These are phyloP conservation scores for Thelephora ganbajun DNA, from an alignment of 768 basidiomycete genomes.

Conservation along the genomic window DNA sequence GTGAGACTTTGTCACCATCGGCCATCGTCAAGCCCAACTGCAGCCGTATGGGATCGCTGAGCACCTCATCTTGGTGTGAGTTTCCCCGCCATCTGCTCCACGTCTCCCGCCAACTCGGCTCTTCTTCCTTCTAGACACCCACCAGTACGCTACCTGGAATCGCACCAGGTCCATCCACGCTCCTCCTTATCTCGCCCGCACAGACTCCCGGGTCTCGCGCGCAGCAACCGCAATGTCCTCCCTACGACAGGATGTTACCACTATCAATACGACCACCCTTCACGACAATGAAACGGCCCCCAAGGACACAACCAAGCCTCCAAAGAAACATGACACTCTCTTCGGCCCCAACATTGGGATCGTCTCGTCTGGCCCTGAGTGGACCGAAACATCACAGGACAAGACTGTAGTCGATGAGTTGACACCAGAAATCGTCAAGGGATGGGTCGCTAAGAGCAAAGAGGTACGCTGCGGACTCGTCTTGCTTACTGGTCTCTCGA, in stretches of 20 bases:
- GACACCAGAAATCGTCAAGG: slow-evolving; percentile 66
- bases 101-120: slow-evolving; percentile 8
- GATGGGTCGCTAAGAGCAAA: slow-evolving; percentile 81
- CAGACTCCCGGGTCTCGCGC: slow-evolving; percentile 33
- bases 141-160: slow-evolving; percentile 44
- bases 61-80: slow-evolving; percentile 25
- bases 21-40: no score
- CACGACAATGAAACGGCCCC: slow-evolving; percentile 6
- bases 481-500: background rate
- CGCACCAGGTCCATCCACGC: slow-evolving; percentile 38
- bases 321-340: slow-evolving; percentile 63
- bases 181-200: slow-evolving; percentile 36
- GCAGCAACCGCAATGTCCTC: slow-evolving; percentile 37
- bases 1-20: no score
- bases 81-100: background rate
- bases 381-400: slow-evolving; percentile 48
- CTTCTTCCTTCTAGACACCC: slow-evolving; percentile 21
- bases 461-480: slow-evolving; percentile 37
- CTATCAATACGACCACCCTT: slow-evolving; percentile 20
- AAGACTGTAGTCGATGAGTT: slow-evolving; percentile 61
- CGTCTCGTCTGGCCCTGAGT: slow-evolving; percentile 50
- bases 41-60: slow-evolving; percentile 10
- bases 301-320: slow-evolving; percentile 26
- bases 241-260: slow-evolving; percentile 12
- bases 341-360: slow-evolving; percentile 89